These are phyloP conservation scores for Diversispora epigaea DNA, from an alignment of 192 early-diverging fungal genomes.

Conservation along the genomic window DNA sequence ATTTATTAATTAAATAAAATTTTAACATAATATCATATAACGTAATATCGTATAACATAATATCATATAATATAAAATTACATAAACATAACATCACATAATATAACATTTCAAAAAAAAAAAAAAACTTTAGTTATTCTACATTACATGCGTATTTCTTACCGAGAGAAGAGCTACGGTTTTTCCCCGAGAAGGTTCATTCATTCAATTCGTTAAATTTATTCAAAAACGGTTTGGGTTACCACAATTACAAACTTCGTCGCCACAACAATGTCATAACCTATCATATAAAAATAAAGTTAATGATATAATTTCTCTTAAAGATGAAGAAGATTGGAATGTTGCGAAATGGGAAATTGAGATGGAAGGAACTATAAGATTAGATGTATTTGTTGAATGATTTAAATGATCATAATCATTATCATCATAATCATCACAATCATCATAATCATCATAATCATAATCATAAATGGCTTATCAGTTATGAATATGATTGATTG, in stretches of 20 bases:
- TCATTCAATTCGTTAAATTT: neutral
- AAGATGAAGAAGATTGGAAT: slow-evolving; percentile 13
- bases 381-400: slow-evolving; percentile 1
- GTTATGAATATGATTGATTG: too few relatives aligned
- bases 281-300: neutral
- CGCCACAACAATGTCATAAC: neutral
- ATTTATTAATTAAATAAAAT: too few relatives aligned
- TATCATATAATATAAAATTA: neutral
- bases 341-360: slow-evolving; percentile 1
- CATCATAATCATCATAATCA: too few relatives aligned
- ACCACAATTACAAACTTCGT: neutral
- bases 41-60: too few relatives aligned
- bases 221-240: neutral
- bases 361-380: neutral
- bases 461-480: too few relatives aligned
- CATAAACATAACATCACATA: neutral
- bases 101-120: neutral
- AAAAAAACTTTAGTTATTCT: neutral
- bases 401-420: too few relatives aligned
- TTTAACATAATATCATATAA: too few relatives aligned
- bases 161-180: neutral
- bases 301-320: neutral
- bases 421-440: too few relatives aligned
- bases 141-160: neutral
- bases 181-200: neutral